A percentile compares a stretch with the other conserved stretches of the same genome.
Conservation (phyloP, 2,329 filamentous ascomycete species). For the Microcyclospora pomicola region DNA sequence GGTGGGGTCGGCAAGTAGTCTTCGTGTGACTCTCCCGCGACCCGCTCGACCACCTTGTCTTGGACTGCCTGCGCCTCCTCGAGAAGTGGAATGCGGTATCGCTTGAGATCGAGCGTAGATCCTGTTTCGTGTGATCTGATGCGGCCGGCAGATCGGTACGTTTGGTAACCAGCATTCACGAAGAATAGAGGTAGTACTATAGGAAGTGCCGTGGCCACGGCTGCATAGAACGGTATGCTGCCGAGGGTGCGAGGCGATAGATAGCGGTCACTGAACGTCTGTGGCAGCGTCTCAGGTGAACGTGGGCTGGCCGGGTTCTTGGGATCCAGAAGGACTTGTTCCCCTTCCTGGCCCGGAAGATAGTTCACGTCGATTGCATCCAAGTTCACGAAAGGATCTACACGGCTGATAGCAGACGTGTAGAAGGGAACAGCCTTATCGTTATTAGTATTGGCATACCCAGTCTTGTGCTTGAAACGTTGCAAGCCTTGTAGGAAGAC, state of each 20-base stretch:
- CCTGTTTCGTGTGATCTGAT: conserved; percentile 57
- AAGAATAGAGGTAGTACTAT: conserved; percentile 59
- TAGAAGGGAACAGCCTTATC: conserved; percentile 73
- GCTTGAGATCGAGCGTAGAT: conserved; percentile 52
- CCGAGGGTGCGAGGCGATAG: conserved; percentile 36
- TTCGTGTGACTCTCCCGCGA: conserved; percentile 48
- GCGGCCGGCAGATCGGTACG: conserved; percentile 56
- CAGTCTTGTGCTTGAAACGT: conserved; percentile 58
- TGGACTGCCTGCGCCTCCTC: conserved; percentile 62
- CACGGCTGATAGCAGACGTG: conserved; percentile 63
- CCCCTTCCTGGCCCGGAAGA: conserved; percentile 44
- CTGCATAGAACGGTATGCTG: conserved; percentile 48
- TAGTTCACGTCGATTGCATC: conserved; percentile 59
- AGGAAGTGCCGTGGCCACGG: conserved; percentile 58
- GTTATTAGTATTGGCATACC: conserved; percentile 81
- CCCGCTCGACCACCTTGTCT: conserved; percentile 62
- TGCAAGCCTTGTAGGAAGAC: conserved; percentile 73
- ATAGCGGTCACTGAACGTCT: conserved; percentile 19
- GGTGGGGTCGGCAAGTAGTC: conserved; percentile 51
- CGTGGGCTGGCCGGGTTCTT: conserved; percentile 43
- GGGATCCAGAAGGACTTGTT: conserved; percentile 61
- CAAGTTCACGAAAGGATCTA: conserved; percentile 60
- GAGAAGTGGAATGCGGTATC: conserved; percentile 63
- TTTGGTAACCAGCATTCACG: conserved; percentile 64
- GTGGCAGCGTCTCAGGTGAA: conserved; percentile 14